Base-by-base conservation (phyloP, 352 stramenopile genomes). In the Detonula confervacea region DNA sequence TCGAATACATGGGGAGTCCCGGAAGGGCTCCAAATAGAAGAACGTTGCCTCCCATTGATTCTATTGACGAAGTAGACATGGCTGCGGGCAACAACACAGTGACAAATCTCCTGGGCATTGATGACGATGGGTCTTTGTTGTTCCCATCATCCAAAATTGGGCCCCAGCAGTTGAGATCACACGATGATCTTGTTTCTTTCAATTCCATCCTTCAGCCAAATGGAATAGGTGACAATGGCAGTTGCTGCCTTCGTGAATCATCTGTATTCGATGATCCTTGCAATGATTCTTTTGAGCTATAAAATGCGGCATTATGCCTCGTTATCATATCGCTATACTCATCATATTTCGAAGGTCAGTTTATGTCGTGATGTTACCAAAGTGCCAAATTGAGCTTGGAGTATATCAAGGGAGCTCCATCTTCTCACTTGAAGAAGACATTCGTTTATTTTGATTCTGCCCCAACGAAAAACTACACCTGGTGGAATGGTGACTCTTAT, bases 121-220 rank as follows among this genome's bases (percentile, higher is more conserved):
- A 81, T 63, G 71, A 86, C 51, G 77, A 86, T 68, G 77, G 71
- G 14, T 86, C 77, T 1, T 42, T 86, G 24, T 64, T 86, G 25
- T 70, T 78, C 29, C 77, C 77, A 33, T 60, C 47, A n/a, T 33
- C 62, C 27, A 25, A 63, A 57, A 35, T 61, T 44, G 55, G 29
- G 24, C 16, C n/a, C 47, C 46, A 61, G 4, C 14, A 75, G 9
- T 20, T 29, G 29, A 55, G 27, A 7, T 29, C 46, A 57, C 25
- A 30, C 22, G n/a, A 65, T 54, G 22, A 42, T 55, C 52, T 63
- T 27, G n/a, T 27, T 51, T 72, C 49, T 22, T 59, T 63, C 63
- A 35, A 62, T 51, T 42, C 27, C 30, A 54, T 54, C 12, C 16
- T 68, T 35, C 39, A 25, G 12, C 7, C 20, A 25, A 55, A 57